A percentile compares a stretch with the other conserved stretches of the same genome.
phyloP scores from a whole-genome alignment of 495 filamentous ascomycete genomes.

The Recurvomyces mirabilis region DNA sequence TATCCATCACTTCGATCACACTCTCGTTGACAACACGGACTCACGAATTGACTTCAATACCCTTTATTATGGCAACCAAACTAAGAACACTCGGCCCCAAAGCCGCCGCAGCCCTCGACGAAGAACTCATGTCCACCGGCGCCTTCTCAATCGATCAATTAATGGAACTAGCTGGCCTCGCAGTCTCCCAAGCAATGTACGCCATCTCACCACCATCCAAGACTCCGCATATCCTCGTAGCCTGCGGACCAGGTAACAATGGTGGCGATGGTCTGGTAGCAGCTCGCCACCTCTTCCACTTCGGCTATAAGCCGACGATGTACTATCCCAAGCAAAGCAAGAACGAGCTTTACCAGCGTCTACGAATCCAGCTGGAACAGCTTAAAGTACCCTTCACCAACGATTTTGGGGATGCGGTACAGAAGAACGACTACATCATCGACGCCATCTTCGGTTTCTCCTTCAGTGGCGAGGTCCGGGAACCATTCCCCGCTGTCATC shows the following conservation, averaged over 20 bases:
- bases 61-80: too few species aligned
- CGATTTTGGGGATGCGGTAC: conserved; percentile 59
- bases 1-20: too few species aligned
- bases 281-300: conserved; percentile 87
- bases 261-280: conserved; percentile 94
- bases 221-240: conserved; percentile 68
- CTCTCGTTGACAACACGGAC: too few species aligned
- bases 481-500: conserved; percentile 78
- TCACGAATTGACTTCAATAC: too few species aligned
- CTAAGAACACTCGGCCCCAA: conserved; percentile 43
- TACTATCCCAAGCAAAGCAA: conserved; percentile 89
- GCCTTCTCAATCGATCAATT: conserved; percentile 92
- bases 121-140: conserved; percentile 85
- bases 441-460: conserved; percentile 96
- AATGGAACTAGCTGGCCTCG: conserved; percentile 91
- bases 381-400: conserved; percentile 75
- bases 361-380: conserved; percentile 70
- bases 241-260: conserved; percentile 91
- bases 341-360: conserved; percentile 82
- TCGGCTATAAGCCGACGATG: conserved; percentile 77
- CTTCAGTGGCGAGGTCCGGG: conserved; percentile 82
- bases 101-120: conserved; percentile 77
- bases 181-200: conserved; percentile 88
- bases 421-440: conserved; percentile 63
- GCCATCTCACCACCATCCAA: conserved; percentile 64